Base-by-base conservation (phyloP, 352 stramenopile genomes). In the Pythium diclinum region DNA sequence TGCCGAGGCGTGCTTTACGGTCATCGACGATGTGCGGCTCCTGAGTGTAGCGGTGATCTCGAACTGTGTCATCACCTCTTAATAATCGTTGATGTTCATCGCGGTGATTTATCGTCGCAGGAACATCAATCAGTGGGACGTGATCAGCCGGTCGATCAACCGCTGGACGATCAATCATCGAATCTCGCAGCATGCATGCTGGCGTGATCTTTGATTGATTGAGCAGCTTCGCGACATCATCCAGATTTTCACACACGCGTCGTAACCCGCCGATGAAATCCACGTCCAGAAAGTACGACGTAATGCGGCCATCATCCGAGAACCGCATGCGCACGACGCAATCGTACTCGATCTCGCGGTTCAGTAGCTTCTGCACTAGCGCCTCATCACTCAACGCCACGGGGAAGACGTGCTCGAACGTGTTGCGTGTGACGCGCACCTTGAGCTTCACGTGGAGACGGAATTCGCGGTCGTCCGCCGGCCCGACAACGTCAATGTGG, bases 331-430 rank as follows among this genome's bases (percentile, higher is more conserved):
- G 28, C 4, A 56, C 30, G n/a, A 59, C 47, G 32, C 46, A 56
- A 19, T 57, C 49, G 49, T 64, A 69, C 47, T 40, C 3, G 1
- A 69, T 36, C 0, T 47, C 13, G 1, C 21, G 30, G 30, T 64
- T 28, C 14, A 69, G 8, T 19, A 64, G 54, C 19, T 34, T 57
- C 6, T 60, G 44, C 10, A 64, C 56, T 0, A 69, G n/a, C 14
- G 8, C 17, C 36, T 69, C 63, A 23, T 61, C 6, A 16, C 44
- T n/a, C 13, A 69, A 25, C 25, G 46, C 36, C 36, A 23, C 8
- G 0, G 63, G 63, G 38, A 69, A 69, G 6, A 69, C 7, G 56
- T 48, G n/a, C 28, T 58, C 19, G 23, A 69, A 64, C 6, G 63
- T 69, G 14, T 42, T 30, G 19, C 48, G 55, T 17, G 63, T 56